Evolutionary conservation across 1,284 basidiomycete species (phyloP).

Genomic region (Pseudozyma sp.): DNA sequence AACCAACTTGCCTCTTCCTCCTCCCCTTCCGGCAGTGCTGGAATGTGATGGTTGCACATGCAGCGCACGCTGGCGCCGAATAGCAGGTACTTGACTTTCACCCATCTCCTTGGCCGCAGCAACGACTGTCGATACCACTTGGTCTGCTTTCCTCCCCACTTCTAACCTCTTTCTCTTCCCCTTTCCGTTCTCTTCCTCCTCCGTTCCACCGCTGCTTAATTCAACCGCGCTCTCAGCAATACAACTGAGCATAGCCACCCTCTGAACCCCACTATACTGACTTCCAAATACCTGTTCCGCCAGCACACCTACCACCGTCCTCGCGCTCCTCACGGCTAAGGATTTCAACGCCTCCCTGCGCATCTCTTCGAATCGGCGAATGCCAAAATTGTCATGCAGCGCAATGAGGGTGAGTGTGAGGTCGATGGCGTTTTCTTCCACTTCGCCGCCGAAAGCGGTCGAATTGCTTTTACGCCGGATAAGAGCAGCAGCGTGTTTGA

Average conservation of each 20-base stretch:
- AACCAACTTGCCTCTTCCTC: not conserved
- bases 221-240: conserved; percentile 87
- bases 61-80: conserved; percentile 17
- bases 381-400: conserved; percentile 84
- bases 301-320: conserved; percentile 76
- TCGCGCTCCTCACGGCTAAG: conserved; percentile 81
- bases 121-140: conserved; percentile 14
- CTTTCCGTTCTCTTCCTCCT: not conserved
- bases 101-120: conserved; percentile 21
- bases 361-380: conserved; percentile 82
- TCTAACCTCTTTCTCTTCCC: not conserved
- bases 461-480: conserved; percentile 53
- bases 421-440: conserved; percentile 88
- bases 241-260: conserved; percentile 84
- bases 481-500: conserved; percentile 49
- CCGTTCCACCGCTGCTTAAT: conserved; percentile 72
- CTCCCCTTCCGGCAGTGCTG: too few relatives aligned
- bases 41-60: not conserved
- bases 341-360: conserved; percentile 82
- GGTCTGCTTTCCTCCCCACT: conserved; percentile 11
- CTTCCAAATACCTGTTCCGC: conserved; percentile 92
- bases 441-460: conserved; percentile 8
- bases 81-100: conserved; percentile 35
- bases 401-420: conserved; percentile 80
- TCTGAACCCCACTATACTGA: conserved; percentile 87